Evolutionary conservation across 2,329 filamentous ascomycete genomes (phyloP), one percentile per base, ranked within the genome.

Genomic region (Clonostachys sp.): DNA sequence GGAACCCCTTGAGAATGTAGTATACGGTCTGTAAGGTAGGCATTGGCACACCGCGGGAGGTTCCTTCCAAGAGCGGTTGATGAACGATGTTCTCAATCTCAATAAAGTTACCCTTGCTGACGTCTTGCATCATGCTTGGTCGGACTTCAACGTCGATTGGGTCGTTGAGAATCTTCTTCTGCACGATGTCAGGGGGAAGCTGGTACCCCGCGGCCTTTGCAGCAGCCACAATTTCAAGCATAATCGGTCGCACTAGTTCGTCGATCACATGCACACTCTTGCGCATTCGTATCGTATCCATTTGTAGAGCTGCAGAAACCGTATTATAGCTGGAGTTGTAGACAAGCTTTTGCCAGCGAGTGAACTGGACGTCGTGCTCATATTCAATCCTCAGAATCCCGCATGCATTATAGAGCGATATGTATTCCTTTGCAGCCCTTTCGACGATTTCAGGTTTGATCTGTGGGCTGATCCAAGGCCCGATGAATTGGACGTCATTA

Each of bases 81-180:
- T 34, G 16, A 7, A 40, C 46, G 5, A 44, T 43, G 7, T 17
- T 44, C 34, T 44, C 41, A 14, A 48, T 44, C 56, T 81, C 78
- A 34, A 60, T 56, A 10, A 59, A 30, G 17, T 58, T 57, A 2
- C 56, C 55, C 54, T 80, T 80, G 35, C 67, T 61, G 8, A 71
- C 60, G 58, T 83, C 79, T 50, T 74, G 70, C 14, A 70, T 63
- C 78, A 81, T 81, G 52, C 75, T 79, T 1, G 77, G 79, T 50
- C 67, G 65, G 51, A 77, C 67, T 38, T 70, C 73, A 41, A 70
- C 68, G 42, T 73, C 70, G 17, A 73, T 59, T 1, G 75, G 74
- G 62, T 82, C 76, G 38, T 66, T 57, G 30, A 68, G 59, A 39
- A 83, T 73, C 52, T 73, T 68, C 5, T 56, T 51, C 17, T 76